Evolutionary conservation across 2,329 filamentous ascomycete species (phyloP).

Genomic region (Pseudogymnoascus sp.): DNA sequence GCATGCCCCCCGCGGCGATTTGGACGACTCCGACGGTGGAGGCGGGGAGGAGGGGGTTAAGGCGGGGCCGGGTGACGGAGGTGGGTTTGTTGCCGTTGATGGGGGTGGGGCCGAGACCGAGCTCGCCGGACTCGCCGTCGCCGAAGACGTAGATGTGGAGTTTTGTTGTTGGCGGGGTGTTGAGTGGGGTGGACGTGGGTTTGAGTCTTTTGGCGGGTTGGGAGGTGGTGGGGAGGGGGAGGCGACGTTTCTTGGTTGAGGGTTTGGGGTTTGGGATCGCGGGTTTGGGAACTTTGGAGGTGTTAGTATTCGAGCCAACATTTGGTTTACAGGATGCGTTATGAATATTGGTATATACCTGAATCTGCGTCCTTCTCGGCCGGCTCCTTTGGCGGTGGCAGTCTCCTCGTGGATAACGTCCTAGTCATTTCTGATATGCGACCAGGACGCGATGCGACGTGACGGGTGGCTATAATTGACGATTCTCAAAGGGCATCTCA

Average conservation of each 20-base stretch:
- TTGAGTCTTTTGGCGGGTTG: background rate
- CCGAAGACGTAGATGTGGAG: background rate
- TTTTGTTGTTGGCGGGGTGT: background rate
- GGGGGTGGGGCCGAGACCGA: slow-evolving; percentile 65
- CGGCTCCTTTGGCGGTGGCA: background rate
- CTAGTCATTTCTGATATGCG: background rate
- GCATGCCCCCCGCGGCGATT: slow-evolving; percentile 74
- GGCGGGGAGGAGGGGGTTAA: slow-evolving; percentile 35
- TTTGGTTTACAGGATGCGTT: background rate
- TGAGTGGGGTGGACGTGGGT: background rate
- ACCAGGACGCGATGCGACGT: background rate
- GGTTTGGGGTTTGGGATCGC: background rate
- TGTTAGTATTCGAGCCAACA: background rate
- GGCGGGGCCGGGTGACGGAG: slow-evolving; percentile 55
- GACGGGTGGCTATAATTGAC: background rate
- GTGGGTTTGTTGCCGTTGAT: slow-evolving; percentile 50
- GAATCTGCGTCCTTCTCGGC: background rate
- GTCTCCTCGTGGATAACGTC: background rate
- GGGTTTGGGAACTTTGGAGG: background rate
- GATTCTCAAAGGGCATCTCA: background rate
- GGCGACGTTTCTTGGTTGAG: background rate
- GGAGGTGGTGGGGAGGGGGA: background rate
- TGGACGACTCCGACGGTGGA: slow-evolving; percentile 59
- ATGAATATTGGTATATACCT: background rate
- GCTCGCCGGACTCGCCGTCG: slow-evolving; percentile 38